Conservation (phyloP, 2,329 filamentous ascomycete genomes). For the Xylariaceae sp. region DNA sequence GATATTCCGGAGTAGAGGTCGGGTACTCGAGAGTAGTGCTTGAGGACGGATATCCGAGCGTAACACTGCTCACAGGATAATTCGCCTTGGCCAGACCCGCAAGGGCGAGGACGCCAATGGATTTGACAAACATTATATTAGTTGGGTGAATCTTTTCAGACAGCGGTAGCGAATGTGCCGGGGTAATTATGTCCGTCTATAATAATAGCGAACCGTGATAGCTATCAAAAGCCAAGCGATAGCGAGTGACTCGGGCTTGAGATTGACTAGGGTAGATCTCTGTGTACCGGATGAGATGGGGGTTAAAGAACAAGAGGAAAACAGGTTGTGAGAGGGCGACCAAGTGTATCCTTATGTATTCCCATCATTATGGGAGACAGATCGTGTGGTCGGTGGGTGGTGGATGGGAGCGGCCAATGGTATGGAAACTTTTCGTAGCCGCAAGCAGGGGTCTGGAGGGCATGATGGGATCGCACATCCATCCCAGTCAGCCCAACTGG, state of each 20-base stretch:
- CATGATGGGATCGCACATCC: too few relatives aligned
- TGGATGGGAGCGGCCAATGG: background rate
- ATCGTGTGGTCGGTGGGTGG: conserved; percentile 4
- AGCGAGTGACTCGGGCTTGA: conserved; percentile 16
- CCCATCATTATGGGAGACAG: conserved; percentile 8
- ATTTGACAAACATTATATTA: conserved; percentile 15
- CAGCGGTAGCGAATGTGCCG: conserved; percentile 7
- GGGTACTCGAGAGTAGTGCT: too few relatives aligned
- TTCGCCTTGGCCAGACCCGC: conserved; percentile 14
- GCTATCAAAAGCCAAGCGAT: conserved; percentile 8
- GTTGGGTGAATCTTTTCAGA: conserved; percentile 9
- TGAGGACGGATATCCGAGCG: too few relatives aligned
- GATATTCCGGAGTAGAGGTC: too few relatives aligned
- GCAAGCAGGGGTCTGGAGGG: too few relatives aligned
- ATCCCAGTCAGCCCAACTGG: too few relatives aligned
- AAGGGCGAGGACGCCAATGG: conserved; percentile 17
- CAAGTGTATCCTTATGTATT: background rate
- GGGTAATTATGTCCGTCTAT: conserved; percentile 6
- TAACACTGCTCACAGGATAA: conserved; percentile 4
- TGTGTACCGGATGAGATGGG: conserved; percentile 7
- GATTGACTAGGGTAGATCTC: conserved; percentile 2
- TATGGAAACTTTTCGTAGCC: too few relatives aligned
- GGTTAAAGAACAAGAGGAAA: conserved; percentile 1
- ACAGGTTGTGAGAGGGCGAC: conserved; percentile 1
- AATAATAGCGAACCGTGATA: conserved; percentile 3